Percentiles rank a stretch among this genome's conserved stretches.
Evolutionary conservation across 768 basidiomycete genomes (phyloP).

Genomic region (Suillus plorans): DNA sequence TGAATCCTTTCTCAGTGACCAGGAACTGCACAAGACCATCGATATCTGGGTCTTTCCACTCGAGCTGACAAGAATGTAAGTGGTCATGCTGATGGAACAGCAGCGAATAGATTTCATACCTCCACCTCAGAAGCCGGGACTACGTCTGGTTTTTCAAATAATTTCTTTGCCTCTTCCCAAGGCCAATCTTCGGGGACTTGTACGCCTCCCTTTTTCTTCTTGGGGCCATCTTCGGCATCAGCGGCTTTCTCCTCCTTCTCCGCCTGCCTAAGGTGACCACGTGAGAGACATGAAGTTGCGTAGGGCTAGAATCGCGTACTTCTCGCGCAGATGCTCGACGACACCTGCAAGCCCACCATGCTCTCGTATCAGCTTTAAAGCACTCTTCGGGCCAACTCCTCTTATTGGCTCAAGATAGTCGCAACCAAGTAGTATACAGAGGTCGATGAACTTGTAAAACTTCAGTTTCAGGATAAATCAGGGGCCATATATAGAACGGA

Average conservation of each 20-base stretch:
- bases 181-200: slow-evolving; percentile 93
- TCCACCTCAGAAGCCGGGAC: slow-evolving; percentile 82
- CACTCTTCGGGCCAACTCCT: slow-evolving; percentile 94
- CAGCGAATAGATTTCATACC: slow-evolving; percentile 39
- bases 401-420: slow-evolving; percentile 99
- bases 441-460: slow-evolving; percentile 77
- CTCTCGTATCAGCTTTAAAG: slow-evolving; percentile 89
- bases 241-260: slow-evolving; percentile 46
- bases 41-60: slow-evolving; percentile 91
- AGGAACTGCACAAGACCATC: slow-evolving; percentile 94
- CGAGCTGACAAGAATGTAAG: slow-evolving; percentile 53
- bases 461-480: neutral
- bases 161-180: slow-evolving; percentile 90
- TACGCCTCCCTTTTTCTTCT: slow-evolving; percentile 68
- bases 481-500: slow-evolving; percentile 26
- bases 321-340: slow-evolving; percentile 75
- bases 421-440: slow-evolving; percentile 95
- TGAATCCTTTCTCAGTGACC: slow-evolving; percentile 95
- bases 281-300: neutral
- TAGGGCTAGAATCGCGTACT: slow-evolving; percentile 41
- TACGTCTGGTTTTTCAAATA: slow-evolving; percentile 92
- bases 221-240: slow-evolving; percentile 38
- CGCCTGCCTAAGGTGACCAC: slow-evolving; percentile 23
- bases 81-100: slow-evolving; percentile 3
- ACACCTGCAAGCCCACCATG: slow-evolving; percentile 70